These are phyloP conservation scores for Emericellopsis cladophorae DNA, from an alignment of 2,329 filamentous ascomycete species.

Conservation along the genomic window DNA sequence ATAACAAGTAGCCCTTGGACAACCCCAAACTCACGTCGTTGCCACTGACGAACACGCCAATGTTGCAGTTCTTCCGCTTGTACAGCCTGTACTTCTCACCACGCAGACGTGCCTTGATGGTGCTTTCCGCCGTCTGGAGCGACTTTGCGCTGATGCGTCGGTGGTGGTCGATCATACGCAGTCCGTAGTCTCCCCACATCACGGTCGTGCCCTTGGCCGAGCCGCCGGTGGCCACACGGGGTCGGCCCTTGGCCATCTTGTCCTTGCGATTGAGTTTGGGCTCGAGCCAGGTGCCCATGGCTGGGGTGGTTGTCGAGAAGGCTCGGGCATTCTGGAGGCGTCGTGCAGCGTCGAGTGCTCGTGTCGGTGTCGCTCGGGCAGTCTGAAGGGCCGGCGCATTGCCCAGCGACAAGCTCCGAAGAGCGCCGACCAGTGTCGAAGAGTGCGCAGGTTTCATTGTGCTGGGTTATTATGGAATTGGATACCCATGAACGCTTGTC, in stretches of 20 bases:
- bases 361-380: conserved; percentile 14
- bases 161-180: conserved; percentile 89
- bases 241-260: conserved; percentile 85
- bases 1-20: neutral
- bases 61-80: conserved; percentile 80
- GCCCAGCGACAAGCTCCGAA: conserved; percentile 35
- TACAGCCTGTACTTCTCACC: conserved; percentile 89
- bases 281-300: conserved; percentile 65
- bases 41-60: conserved; percentile 89
- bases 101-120: conserved; percentile 77
- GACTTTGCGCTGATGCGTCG: conserved; percentile 78
- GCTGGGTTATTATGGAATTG: conserved; percentile 7
- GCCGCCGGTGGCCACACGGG: conserved; percentile 80
- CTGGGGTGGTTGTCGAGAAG: conserved; percentile 58
- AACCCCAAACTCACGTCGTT: conserved; percentile 55
- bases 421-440: conserved; percentile 34
- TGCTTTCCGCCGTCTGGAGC: conserved; percentile 83
- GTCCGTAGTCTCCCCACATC: conserved; percentile 89
- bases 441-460: conserved; percentile 32
- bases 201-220: conserved; percentile 88
- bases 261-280: conserved; percentile 65
- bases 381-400: conserved; percentile 24
- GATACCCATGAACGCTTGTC: neutral
- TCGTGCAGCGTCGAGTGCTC: conserved; percentile 13
- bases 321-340: conserved; percentile 39